Evolutionary conservation across 176 grass and related monocot genomes (phyloP).

Genomic region (Eleusine coracana): DNA sequence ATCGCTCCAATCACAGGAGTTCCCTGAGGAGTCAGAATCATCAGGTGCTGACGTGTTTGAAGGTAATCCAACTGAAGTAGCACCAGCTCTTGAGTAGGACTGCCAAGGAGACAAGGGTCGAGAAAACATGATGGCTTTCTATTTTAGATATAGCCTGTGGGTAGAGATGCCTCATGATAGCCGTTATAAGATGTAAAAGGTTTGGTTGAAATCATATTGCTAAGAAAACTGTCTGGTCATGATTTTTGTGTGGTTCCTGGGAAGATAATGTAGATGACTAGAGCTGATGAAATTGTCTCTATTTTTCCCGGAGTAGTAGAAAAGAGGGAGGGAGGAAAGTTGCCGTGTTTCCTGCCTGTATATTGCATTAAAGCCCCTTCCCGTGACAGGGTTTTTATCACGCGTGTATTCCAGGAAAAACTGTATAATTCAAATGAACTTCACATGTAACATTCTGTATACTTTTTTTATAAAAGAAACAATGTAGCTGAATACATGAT

Average conservation of each 20-base stretch:
- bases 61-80: constrained; percentile 94
- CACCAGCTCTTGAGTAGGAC: constrained; percentile 77
- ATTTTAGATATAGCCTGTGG: constrained; percentile 20
- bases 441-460: not conserved
- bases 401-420: not conserved
- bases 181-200: constrained; percentile 24
- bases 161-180: constrained; percentile 2
- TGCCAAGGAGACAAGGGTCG: not conserved
- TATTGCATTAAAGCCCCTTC: not conserved
- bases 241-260: constrained; percentile 19
- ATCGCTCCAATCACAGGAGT: constrained; percentile 63
- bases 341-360: not conserved
- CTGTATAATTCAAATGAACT: not conserved
- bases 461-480: not conserved
- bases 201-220: constrained; percentile 20
- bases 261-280: constrained; percentile 34
- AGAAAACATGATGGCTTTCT: constrained; percentile 21
- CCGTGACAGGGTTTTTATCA: not conserved
- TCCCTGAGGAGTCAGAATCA: constrained; percentile 83
- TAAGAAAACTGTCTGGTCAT: constrained; percentile 32
- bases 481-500: not conserved
- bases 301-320: not conserved
- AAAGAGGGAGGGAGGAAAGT: not conserved
- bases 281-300: not conserved
- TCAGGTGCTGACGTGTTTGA: constrained; percentile 89